phyloP scores from a whole-genome alignment of 176 grass and related monocot species.

The Triticum dicoccoides region DNA sequence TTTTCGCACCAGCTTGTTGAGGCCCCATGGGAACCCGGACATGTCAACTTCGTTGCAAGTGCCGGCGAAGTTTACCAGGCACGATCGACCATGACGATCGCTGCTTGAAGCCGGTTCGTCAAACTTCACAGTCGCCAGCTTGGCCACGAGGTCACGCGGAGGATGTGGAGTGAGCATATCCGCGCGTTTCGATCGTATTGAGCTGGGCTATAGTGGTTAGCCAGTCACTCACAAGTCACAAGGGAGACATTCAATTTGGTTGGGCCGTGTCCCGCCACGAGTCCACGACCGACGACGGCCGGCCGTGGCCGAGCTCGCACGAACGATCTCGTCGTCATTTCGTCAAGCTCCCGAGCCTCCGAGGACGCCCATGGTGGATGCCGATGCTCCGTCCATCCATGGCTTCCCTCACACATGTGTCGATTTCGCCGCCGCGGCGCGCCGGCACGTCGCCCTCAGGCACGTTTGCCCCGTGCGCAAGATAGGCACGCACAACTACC shows the following conservation, averaged over 20 bases:
- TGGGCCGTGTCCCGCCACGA: not conserved
- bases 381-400: not conserved
- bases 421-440: not conserved
- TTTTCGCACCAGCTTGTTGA: not conserved
- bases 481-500: not conserved
- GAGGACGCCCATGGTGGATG: not conserved
- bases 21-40: not conserved
- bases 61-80: not conserved
- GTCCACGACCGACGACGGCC: too few relatives aligned
- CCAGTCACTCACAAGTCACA: not conserved
- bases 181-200: not conserved
- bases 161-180: not conserved
- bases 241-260: not conserved
- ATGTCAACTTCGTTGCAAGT: not conserved
- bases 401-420: not conserved
- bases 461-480: slow-evolving; percentile 25
- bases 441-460: not conserved
- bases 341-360: not conserved
- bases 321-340: not conserved
- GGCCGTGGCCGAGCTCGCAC: too few relatives aligned
- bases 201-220: not conserved
- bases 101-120: not conserved
- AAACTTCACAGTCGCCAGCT: not conserved
- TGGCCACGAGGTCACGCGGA: not conserved
- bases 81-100: not conserved